phyloP scores from a whole-genome alignment of 2,329 filamentous ascomycete genomes.

The Colletotrichum sp. region DNA sequence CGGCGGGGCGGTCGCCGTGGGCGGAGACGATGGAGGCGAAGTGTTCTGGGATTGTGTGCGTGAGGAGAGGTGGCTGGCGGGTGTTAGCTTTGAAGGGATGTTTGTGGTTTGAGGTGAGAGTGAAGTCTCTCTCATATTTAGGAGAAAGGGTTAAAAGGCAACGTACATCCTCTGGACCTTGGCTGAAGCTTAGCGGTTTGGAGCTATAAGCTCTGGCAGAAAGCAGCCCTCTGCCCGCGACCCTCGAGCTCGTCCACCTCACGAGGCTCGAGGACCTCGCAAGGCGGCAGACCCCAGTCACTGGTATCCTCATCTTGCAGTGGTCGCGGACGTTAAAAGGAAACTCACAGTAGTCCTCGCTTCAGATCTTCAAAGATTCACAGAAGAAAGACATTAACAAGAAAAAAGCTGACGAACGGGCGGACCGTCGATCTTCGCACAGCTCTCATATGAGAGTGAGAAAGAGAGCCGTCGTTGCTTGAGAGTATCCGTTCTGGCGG shows the following conservation, averaged over 20 bases:
- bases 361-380: not conserved
- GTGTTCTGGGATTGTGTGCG: slow-evolving; percentile 74
- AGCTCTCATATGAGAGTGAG: not conserved
- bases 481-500: not conserved
- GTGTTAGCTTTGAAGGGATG: not conserved
- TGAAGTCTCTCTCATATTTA: not conserved
- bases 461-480: not conserved
- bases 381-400: not conserved
- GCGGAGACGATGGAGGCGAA: slow-evolving; percentile 69
- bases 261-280: not conserved
- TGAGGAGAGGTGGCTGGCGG: slow-evolving; percentile 63
- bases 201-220: not conserved
- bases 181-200: not conserved
- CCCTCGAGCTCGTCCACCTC: not conserved
- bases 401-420: not conserved
- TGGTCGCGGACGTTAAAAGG: not conserved
- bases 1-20: slow-evolving; percentile 68
- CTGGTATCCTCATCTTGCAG: not conserved
- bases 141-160: not conserved
- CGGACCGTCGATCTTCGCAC: not conserved
- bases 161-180: not conserved
- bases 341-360: not conserved
- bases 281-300: not conserved
- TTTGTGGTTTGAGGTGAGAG: not conserved
- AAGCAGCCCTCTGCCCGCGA: not conserved